These are phyloP conservation scores for Syzygium malaccense DNA, from an alignment of 441 rosid genomes.

Conservation along the genomic window DNA sequence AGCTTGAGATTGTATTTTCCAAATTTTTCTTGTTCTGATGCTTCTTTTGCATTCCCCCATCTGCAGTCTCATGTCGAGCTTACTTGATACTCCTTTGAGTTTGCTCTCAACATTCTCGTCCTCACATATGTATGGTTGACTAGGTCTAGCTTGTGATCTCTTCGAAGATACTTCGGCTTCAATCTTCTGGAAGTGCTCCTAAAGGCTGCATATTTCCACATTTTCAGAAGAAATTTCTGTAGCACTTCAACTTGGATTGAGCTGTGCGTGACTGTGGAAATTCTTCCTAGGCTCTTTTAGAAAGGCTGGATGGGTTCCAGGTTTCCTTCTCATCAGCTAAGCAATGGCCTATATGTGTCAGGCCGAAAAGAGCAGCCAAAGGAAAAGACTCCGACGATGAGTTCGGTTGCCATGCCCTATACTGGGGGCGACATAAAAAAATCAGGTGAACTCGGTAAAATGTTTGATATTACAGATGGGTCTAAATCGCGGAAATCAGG, in stretches of 20 bases:
- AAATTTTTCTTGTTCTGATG: neutral
- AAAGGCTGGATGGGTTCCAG: conserved; percentile 75
- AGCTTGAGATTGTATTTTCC: neutral
- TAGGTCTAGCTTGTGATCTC: neutral
- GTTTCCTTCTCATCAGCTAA: conserved; percentile 93
- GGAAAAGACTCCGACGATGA: conserved; percentile 95
- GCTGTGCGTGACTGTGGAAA: neutral
- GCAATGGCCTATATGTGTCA: conserved; percentile 93
- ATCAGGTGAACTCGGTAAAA: conserved; percentile 92
- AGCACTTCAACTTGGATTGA: neutral
- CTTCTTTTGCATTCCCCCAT: neutral
- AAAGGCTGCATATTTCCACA: neutral
- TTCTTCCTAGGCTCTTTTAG: conserved; percentile 1
- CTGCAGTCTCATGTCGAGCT: neutral
- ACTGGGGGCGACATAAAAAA: conserved; percentile 94
- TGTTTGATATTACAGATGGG: conserved; percentile 80
- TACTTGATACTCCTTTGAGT: neutral
- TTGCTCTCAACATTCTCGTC: neutral
- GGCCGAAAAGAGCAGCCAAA: conserved; percentile 97
- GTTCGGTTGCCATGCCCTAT: conserved; percentile 91
- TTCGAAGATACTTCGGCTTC: neutral
- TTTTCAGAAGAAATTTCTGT: neutral
- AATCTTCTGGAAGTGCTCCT: neutral
- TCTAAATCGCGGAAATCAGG: conserved; percentile 97
- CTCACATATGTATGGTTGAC: neutral